These are phyloP conservation scores for Acacia pycnantha DNA, from an alignment of 331 rosid species.

Conservation along the genomic window DNA sequence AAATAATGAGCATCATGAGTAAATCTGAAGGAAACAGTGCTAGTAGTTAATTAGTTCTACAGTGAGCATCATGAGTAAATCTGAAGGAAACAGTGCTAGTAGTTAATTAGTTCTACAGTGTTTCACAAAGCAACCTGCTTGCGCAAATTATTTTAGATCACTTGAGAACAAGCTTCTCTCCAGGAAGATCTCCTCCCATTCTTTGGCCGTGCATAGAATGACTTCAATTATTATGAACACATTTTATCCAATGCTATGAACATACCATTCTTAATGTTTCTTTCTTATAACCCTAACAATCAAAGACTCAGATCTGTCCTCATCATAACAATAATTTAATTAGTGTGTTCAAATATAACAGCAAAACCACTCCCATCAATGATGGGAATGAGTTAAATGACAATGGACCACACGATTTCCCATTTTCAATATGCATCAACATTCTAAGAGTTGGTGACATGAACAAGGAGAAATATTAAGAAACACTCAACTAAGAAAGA, in stretches of 20 bases:
- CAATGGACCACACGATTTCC: not conserved
- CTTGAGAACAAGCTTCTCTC: not conserved
- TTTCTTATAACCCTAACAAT: not conserved
- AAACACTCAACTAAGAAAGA: not conserved
- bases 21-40: conserved; percentile 7
- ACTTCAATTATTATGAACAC: not conserved
- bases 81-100: not conserved
- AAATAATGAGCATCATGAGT: not conserved
- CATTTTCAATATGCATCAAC: not conserved
- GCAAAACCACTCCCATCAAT: not conserved
- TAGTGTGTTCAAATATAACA: not conserved
- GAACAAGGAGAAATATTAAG: not conserved
- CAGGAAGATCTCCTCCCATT: not conserved
- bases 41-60: no score
- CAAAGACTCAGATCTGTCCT: no score
- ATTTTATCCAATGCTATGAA: not conserved
- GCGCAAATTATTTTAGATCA: not conserved
- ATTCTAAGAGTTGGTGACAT: not conserved
- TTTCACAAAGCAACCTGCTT: not conserved
- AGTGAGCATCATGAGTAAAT: not conserved
- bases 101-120: not conserved
- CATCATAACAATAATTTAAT: not conserved
- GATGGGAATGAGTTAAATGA: not conserved
- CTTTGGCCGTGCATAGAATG: not conserved
- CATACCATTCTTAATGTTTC: not conserved